Evolutionary conservation across 805 yeast genomes (phyloP).

Genomic region (Candida corydali): DNA sequence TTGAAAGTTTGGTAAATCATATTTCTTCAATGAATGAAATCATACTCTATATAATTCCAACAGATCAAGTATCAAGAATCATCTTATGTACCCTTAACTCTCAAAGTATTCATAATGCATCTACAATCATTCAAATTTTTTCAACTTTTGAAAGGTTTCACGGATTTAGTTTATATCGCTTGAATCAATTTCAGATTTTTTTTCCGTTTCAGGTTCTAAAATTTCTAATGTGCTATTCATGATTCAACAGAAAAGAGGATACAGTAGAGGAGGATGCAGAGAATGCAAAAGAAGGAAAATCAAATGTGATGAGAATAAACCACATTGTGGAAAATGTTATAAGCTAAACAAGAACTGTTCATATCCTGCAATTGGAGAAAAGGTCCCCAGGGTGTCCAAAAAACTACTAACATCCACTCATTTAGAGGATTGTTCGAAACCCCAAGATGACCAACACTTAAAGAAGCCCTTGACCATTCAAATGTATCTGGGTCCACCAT

Average conservation of each 20-base stretch:
- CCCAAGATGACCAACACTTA: no score
- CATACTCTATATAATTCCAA: no score
- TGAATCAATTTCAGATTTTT: background rate
- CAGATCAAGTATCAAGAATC: no score
- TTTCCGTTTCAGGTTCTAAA: background rate
- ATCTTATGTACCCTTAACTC: no score
- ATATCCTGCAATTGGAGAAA: conserved; percentile 34
- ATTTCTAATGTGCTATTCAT: background rate
- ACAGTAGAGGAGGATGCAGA: conserved; percentile 36
- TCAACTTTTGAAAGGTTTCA: no score
- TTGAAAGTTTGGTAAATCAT: no score
- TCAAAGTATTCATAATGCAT: no score
- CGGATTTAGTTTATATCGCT: no score
- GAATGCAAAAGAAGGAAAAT: conserved; percentile 43
- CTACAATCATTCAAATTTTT: background rate
- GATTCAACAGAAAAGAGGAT: conserved; percentile 12
- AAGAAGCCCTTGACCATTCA: conserved; percentile 14
- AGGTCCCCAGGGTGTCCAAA: conserved; percentile 28
- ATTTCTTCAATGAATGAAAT: no score
- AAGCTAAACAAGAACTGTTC: conserved; percentile 31
- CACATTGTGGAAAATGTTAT: conserved; percentile 33
- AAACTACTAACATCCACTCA: conserved; percentile 4
- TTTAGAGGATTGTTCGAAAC: background rate
- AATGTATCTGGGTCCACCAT: conserved; percentile 12
- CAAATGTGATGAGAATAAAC: conserved; percentile 38